Evolutionary conservation across 371 early-diverging fungal species (phyloP).

Genomic region (Sanchytrium tribonematis): DNA sequence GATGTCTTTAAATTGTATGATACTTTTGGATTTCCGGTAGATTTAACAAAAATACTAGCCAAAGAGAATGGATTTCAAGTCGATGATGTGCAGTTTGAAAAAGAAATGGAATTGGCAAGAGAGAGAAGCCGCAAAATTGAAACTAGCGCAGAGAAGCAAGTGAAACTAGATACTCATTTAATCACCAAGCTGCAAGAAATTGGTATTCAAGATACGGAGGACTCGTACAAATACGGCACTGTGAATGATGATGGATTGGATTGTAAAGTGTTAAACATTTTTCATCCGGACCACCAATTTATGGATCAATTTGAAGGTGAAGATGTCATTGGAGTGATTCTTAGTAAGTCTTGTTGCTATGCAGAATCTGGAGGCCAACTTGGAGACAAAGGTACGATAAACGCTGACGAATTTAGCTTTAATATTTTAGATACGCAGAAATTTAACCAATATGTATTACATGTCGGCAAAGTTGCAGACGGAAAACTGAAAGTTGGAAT

Average conservation of each 20-base stretch:
- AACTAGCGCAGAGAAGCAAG: slow-evolving; percentile 29
- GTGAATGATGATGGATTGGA: background rate
- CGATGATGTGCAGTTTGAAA: slow-evolving; percentile 58
- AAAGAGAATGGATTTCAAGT: slow-evolving; percentile 72
- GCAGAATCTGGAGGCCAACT: slow-evolving; percentile 97
- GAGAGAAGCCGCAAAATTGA: slow-evolving; percentile 20
- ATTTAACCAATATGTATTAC: slow-evolving; percentile 86
- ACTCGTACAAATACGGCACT: slow-evolving; percentile 48
- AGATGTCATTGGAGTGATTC: slow-evolving; percentile 27
- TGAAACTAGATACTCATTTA: slow-evolving; percentile 70
- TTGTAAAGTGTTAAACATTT: background rate
- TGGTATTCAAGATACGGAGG: slow-evolving; percentile 56
- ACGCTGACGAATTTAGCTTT: slow-evolving; percentile 40
- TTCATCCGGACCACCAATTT: no score
- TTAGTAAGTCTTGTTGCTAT: slow-evolving; percentile 94
- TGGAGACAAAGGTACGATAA: slow-evolving; percentile 73
- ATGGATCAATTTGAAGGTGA: slow-evolving; percentile 14
- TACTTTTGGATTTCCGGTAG: slow-evolving; percentile 98
- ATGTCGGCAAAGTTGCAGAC: slow-evolving; percentile 73
- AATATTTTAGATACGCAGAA: slow-evolving; percentile 80
- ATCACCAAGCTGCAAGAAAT: slow-evolving; percentile 49
- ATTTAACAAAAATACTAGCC: slow-evolving; percentile 91
- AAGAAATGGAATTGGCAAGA: slow-evolving; percentile 52
- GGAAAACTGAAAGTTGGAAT: slow-evolving; percentile 40
- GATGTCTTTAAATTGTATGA: slow-evolving; percentile 96